Evolutionary conservation across 2,329 filamentous ascomycete species (phyloP), one percentile per base, ranked within the genome.

Genomic region (Trichoderma breve): DNA sequence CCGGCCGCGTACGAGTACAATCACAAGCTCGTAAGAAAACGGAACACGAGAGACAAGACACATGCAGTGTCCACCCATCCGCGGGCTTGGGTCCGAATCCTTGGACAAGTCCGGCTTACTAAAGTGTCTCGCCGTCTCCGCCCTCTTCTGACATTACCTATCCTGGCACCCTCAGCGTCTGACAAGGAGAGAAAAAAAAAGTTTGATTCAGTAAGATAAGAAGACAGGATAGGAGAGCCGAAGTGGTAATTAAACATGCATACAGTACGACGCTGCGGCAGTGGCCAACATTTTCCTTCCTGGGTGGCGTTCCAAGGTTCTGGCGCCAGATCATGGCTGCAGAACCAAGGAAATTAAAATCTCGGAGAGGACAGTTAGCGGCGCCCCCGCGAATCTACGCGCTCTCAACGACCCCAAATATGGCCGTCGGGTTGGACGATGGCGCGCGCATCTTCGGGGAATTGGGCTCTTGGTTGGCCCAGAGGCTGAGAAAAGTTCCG

Each of bases 81-180:
- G 67, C 67, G 67, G 67, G 57, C 67, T 36, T 70, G 64, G 66
- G 26, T 67, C 51, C 64, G 21, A 57, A 51, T 34, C 32, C 21
- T 12, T 66, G 34, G 67, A 70, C 67, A 57, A 51, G 57, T 70
- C 67, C 67, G 67, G 65, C 65, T 61, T 69, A 53, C 67, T 39
- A 70, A 34, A 21, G 24, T 53, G 57, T 51, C 55, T 69, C 66
- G 67, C 67, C 21, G 57, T 70, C 67, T 62, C 67, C 67, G 67
- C 67, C 28, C 21, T 61, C 24, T 11, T 7, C 28, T 60, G 47
- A 53, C 47, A 53, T 21, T 34, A 12, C 43, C 43, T 51, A 21
- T 51, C 21, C n/a, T 15, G 11, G 58, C 24, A 26, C 60, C 34
- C 14, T 34, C 24, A 32, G 57, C 57, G 28, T 60, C 57, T 32